A percentile compares a stretch with the other conserved stretches of the same genome.
phyloP scores from a whole-genome alignment of 2,329 filamentous ascomycete genomes.

The Aschersonia sp. region DNA sequence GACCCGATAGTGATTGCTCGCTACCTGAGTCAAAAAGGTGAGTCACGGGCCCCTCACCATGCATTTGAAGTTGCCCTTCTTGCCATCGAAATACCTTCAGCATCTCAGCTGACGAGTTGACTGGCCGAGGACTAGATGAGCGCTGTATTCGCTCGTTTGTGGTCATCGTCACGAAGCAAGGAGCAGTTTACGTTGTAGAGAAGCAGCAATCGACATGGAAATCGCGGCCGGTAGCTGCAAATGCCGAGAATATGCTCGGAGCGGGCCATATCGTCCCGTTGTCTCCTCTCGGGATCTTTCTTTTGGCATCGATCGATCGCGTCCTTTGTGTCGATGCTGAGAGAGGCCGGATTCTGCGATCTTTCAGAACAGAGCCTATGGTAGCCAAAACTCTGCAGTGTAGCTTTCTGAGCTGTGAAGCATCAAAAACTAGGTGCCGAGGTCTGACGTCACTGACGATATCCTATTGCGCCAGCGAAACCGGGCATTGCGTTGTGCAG shows the following conservation, averaged over 20 bases:
- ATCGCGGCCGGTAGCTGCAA: conserved; percentile 26
- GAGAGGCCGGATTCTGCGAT: conserved; percentile 36
- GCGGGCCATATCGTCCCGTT: conserved; percentile 42
- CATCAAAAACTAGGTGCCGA: conserved; percentile 35
- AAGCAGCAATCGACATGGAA: conserved; percentile 29
- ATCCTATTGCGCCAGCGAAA: conserved; percentile 45
- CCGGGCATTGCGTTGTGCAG: conserved; percentile 49
- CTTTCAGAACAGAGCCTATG: conserved; percentile 44
- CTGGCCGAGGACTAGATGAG: neutral
- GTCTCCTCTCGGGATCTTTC: conserved; percentile 41
- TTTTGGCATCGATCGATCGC: conserved; percentile 41
- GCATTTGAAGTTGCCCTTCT: no score
- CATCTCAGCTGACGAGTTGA: neutral
- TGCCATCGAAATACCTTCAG: no score
- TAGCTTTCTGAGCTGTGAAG: conserved; percentile 30
- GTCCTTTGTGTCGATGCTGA: conserved; percentile 43
- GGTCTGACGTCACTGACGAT: conserved; percentile 50
- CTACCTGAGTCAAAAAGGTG: conserved; percentile 30
- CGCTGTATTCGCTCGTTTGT: neutral
- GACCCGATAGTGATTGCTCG: conserved; percentile 36
- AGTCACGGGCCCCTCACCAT: conserved; percentile 4
- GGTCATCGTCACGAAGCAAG: conserved; percentile 1
- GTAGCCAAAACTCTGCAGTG: conserved; percentile 44
- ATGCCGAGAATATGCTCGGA: conserved; percentile 31
- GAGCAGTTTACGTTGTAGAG: conserved; percentile 1